Evolutionary conservation across 176 grass and related monocot species (phyloP).

Genomic region (Rhynchospora breviuscula): DNA sequence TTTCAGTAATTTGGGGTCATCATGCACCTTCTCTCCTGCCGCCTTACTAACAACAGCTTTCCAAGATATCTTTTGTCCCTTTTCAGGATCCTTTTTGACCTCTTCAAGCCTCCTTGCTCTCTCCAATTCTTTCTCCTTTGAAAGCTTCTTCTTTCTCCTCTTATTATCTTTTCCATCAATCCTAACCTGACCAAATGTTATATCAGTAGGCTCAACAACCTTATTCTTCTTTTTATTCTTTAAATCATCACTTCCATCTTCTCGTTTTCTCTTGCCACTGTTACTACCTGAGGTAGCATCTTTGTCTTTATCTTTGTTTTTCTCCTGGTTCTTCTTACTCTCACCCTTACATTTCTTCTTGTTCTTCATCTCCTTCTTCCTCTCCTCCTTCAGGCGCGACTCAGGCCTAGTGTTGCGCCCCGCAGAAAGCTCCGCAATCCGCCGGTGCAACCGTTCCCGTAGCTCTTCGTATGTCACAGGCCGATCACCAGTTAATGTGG

Average conservation of each 20-base stretch:
- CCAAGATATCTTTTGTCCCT: slow-evolving; percentile 58
- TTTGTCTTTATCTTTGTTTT: slow-evolving; percentile 29
- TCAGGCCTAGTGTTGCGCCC: slow-evolving; percentile 65
- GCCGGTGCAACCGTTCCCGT: slow-evolving; percentile 36
- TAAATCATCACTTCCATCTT: slow-evolving; percentile 24
- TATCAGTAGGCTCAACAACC: slow-evolving; percentile 35
- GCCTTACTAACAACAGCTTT: slow-evolving; percentile 56
- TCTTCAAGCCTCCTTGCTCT: slow-evolving; percentile 54
- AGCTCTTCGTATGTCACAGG: slow-evolving; percentile 81
- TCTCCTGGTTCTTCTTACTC: slow-evolving; percentile 25
- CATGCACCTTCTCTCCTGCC: slow-evolving; percentile 85
- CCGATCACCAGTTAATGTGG: slow-evolving; percentile 30
- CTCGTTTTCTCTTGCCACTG: slow-evolving; percentile 46
- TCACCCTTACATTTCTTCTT: slow-evolving; percentile 35
- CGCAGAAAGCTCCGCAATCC: slow-evolving; percentile 51
- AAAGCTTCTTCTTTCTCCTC: slow-evolving; percentile 70
- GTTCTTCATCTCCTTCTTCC: slow-evolving; percentile 50
- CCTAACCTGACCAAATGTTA: slow-evolving; percentile 57
- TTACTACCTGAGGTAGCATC: neutral
- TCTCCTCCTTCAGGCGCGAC: slow-evolving; percentile 43
- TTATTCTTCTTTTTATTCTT: slow-evolving; percentile 46
- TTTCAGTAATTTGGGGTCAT: slow-evolving; percentile 74
- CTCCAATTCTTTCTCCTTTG: slow-evolving; percentile 64
- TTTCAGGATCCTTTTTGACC: slow-evolving; percentile 68
- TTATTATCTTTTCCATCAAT: slow-evolving; percentile 51